Base-by-base conservation (phyloP, 768 basidiomycete species). In the Dacryopinax spathularia region DNA sequence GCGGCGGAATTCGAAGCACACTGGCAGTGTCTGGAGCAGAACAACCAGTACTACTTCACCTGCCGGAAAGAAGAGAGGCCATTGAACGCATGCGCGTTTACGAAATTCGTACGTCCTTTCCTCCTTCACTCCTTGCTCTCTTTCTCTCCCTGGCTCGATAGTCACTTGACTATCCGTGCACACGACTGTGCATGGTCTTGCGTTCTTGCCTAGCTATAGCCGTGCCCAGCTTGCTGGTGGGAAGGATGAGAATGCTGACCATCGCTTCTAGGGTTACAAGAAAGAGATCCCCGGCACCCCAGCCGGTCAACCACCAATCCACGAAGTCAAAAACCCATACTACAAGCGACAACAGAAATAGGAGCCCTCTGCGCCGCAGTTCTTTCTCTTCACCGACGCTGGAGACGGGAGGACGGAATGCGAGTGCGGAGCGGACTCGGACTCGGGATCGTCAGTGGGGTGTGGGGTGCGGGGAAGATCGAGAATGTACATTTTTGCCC, bases 1-100 rank as follows among this genome's bases (percentile, higher is more conserved):
- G 71, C 87, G 67, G 76, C 82, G 66, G 85, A 92, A 71, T 98
- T 91, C 69, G 85, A 96, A 67, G 80, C 82, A 29, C 96, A 99
- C 73, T 98, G 93, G 93, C 81, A 86, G 62, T 99, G 96, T 74
- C 75, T 99, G 66, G 96, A 99, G 76, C 76, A 80, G 71, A 89
- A 91, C 75, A 99, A 99, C 78, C 95, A 98, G 93, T 87, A 92
- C 77, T 93, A 89, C 74, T 86, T 86, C 72, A 81, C 79, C 33
- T 99, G 96, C 73, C 87, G 96, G 68, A 86, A 88, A 73, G 86
- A 85, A 2, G 96, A 99, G 74, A 84, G 87, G 66, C 74, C 83
- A 62, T 81, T 97, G 56, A 99, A 98, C 79, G 78, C 84, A 64
- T 98, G 95, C 78, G 89, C 95, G 81, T 94, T 97, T 72, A 87